Percentiles rank a stretch among this genome's conserved stretches.
phyloP scores from a whole-genome alignment of 208 protist species.

The Angomonas deanei region DNA sequence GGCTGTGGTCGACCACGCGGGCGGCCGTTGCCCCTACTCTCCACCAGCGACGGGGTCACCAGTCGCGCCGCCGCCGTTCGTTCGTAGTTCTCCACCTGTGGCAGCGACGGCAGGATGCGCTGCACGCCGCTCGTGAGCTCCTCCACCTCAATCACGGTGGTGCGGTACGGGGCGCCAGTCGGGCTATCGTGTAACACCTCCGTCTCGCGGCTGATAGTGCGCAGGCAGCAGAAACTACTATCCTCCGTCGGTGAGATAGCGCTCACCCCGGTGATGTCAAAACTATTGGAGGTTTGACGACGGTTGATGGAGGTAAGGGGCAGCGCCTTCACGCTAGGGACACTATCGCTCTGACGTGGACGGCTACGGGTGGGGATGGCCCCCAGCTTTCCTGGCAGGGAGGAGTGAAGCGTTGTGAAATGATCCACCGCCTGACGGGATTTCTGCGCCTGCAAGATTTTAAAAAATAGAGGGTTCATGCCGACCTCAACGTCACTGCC shows the following conservation, averaged over 20 bases:
- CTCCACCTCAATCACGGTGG: constrained; percentile 23
- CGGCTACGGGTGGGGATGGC: too few species aligned
- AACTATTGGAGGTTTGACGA: background rate
- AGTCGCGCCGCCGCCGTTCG: background rate
- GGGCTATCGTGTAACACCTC: constrained; percentile 5
- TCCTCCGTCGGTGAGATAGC: background rate
- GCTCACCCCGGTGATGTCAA: background rate
- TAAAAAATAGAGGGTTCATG: constrained; percentile 18
- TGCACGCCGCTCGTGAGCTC: constrained; percentile 23
- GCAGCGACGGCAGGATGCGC: constrained; percentile 9
- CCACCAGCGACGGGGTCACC: background rate
- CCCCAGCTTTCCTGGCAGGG: too few species aligned
- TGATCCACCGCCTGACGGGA: background rate
- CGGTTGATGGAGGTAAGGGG: too few species aligned
- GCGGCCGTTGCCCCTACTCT: too few species aligned
- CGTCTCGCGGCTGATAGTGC: constrained; percentile 17
- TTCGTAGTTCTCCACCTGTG: constrained; percentile 3
- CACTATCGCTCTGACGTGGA: too few species aligned
- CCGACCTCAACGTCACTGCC: constrained; percentile 1
- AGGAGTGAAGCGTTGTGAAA: background rate
- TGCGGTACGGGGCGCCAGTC: constrained; percentile 11
- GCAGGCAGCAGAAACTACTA: constrained; percentile 14
- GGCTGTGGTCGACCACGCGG: too few species aligned
- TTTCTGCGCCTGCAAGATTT: constrained; percentile 5
- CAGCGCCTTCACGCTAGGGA: too few species aligned